Percentiles rank a stretch among this genome's conserved stretches.
phyloP scores from a whole-genome alignment of 768 basidiomycete species.

The Cystobasidium onofrii region DNA sequence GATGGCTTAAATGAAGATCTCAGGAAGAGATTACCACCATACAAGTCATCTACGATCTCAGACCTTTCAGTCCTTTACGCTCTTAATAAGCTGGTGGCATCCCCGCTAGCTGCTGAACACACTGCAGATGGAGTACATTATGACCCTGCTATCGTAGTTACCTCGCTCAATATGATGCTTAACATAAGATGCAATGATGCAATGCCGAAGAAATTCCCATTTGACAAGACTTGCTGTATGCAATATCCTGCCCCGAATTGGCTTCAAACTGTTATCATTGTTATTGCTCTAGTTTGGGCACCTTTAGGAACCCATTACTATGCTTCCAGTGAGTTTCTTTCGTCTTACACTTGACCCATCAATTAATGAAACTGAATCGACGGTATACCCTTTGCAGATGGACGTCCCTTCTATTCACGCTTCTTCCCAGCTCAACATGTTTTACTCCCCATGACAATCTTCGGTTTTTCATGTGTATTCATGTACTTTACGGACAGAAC shows the following conservation, averaged over 20 bases:
- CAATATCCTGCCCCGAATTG: constrained; percentile 61
- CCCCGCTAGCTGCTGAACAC: constrained; percentile 52
- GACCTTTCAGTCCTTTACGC: constrained; percentile 61
- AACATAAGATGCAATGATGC: constrained; percentile 72
- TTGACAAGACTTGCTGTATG: constrained; percentile 70
- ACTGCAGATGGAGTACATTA: constrained; percentile 84
- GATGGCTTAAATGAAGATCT: constrained; percentile 87
- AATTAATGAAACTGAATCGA: neutral
- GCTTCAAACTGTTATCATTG: constrained; percentile 55
- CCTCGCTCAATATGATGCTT: constrained; percentile 68
- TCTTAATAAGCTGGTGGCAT: constrained; percentile 61
- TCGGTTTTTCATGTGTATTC: constrained; percentile 60
- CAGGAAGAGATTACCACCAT: constrained; percentile 53
- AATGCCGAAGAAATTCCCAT: constrained; percentile 57
- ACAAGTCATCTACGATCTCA: constrained; percentile 28
- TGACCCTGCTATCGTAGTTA: constrained; percentile 54
- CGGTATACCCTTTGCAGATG: neutral
- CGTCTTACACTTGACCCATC: neutral
- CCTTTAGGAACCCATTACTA: constrained; percentile 51
- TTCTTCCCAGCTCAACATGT: constrained; percentile 47
- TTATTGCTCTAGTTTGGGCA: constrained; percentile 51
- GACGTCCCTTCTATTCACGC: neutral
- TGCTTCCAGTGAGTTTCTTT: constrained; percentile 38
- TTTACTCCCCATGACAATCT: constrained; percentile 53
- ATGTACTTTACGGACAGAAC: constrained; percentile 78